These are phyloP conservation scores for Xerocomellus dryophilus DNA, from an alignment of 768 basidiomycete genomes.

Conservation along the genomic window DNA sequence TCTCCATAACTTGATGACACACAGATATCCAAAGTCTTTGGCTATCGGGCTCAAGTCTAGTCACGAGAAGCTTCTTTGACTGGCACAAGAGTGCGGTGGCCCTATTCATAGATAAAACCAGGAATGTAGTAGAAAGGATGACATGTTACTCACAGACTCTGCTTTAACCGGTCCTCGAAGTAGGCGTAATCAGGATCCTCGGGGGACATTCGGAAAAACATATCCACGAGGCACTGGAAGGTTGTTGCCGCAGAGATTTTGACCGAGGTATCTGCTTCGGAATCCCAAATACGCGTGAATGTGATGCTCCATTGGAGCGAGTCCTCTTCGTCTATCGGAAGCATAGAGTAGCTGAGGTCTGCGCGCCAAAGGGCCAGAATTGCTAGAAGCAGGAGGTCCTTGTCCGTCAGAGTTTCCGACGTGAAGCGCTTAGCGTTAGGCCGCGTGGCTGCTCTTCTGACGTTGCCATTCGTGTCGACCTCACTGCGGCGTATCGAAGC, in stretches of 20 bases:
- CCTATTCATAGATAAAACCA: constrained; percentile 9
- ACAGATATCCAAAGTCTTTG: constrained; percentile 71
- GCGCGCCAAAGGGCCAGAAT: constrained; percentile 69
- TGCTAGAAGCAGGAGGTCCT: constrained; percentile 66
- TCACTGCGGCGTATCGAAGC: constrained; percentile 56
- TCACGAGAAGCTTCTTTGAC: constrained; percentile 53
- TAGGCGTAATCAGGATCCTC: constrained; percentile 36
- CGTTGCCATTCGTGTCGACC: constrained; percentile 52
- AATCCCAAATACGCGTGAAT: constrained; percentile 56
- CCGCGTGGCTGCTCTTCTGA: constrained; percentile 50
- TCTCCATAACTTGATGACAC: constrained; percentile 55
- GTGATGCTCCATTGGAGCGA: constrained; percentile 47
- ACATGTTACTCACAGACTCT: constrained; percentile 42
- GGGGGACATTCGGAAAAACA: constrained; percentile 42
- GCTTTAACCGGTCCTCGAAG: constrained; percentile 45
- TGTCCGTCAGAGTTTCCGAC: constrained; percentile 59
- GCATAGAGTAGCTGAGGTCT: constrained; percentile 52
- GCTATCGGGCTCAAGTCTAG: constrained; percentile 56
- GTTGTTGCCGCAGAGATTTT: constrained; percentile 59
- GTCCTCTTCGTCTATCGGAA: constrained; percentile 40
- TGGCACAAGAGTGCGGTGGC: constrained; percentile 41
- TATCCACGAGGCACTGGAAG: constrained; percentile 44
- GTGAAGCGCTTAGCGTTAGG: constrained; percentile 61
- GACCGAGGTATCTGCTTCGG: constrained; percentile 59
- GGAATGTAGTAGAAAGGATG: not conserved